Evolutionary conservation across 148 eudicot species (phyloP), one percentile per base, ranked within the genome.

Genomic region (Rhododendron griersonianum): DNA sequence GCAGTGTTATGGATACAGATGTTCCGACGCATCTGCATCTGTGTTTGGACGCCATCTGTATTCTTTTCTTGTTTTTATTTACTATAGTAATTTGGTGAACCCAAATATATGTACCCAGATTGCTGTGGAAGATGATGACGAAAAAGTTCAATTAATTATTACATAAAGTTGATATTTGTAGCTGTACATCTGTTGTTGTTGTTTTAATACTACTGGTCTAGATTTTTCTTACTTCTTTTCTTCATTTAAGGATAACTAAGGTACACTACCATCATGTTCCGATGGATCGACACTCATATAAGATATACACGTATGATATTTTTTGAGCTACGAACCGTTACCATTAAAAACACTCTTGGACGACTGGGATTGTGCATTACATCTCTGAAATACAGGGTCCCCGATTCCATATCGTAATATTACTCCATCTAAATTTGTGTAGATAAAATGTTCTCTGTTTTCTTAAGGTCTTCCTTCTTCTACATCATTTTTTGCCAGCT

Each of bases 61-160:
- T 23, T 1, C 15, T 5, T 39, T 37, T 11, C 76, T 35, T 35
- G 51, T 14, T 76, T n/a, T 55, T 85, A 53, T 33, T 9, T n/a
- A 1, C 0, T 21, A 11, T 2, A 9, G 18, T 28, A 41, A 23
- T 82, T 25, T 61, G 74, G 69, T 81, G 57, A 25, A 16, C 2
- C 21, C 65, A 23, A 53, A 33, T 21, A n/a, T 16, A 39, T 80
- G 37, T 41, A 30, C 25, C 50, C 47, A 57, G 86, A 57, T 78
- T 85, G 82, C 41, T 45, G 14, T 45, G 59, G 44, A 85, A 44
- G 75, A 28, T 85, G 83, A 61, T 79, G 78, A 33, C 23, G 55
- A 85, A 85, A 85, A 39, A 23, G 39, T 16, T 16, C 39, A 80
- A 39, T 47, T 41, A 41, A 19, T 45, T 18, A 45, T 19, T 2